Percentiles rank a stretch among this genome's conserved stretches.
Evolutionary conservation across 148 eudicot species (phyloP).

Genomic region (Rhododendron kiyosumense): DNA sequence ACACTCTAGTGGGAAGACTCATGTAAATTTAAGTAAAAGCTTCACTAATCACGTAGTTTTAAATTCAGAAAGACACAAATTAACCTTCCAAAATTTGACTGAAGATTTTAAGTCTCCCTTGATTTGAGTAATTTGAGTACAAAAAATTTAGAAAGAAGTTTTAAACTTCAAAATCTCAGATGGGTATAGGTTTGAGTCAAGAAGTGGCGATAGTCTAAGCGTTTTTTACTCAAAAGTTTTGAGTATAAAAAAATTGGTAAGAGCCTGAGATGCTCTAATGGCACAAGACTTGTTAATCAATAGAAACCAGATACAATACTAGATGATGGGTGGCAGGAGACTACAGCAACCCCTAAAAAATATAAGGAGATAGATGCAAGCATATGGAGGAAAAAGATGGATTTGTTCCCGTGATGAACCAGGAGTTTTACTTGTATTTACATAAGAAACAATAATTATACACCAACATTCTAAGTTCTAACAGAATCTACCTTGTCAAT

Average conservation of each 20-base stretch:
- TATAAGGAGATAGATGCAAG: not conserved
- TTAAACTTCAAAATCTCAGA: not conserved
- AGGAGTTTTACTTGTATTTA: not conserved
- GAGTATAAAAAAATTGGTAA: not conserved
- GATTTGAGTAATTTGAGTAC: not conserved
- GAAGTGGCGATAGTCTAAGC: not conserved
- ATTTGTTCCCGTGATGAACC: not conserved
- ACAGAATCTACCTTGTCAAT: constrained; percentile 37
- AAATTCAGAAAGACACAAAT: not conserved
- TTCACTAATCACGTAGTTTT: not conserved
- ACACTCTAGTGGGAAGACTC: not conserved
- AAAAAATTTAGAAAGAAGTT: not conserved
- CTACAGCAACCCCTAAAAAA: not conserved
- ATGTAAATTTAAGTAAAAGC: not conserved
- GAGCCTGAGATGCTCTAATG: not conserved
- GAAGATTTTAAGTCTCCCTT: not conserved
- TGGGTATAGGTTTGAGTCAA: not conserved
- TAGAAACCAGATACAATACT: not conserved
- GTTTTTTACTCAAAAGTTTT: not conserved
- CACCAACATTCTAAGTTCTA: not conserved
- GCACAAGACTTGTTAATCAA: not conserved
- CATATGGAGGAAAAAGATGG: not conserved
- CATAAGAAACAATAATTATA: not conserved
- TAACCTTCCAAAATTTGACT: not conserved
- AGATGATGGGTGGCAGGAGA: not conserved